These are phyloP conservation scores for Bremia lactucae DNA, from an alignment of 352 stramenopile genomes.

Conservation along the genomic window DNA sequence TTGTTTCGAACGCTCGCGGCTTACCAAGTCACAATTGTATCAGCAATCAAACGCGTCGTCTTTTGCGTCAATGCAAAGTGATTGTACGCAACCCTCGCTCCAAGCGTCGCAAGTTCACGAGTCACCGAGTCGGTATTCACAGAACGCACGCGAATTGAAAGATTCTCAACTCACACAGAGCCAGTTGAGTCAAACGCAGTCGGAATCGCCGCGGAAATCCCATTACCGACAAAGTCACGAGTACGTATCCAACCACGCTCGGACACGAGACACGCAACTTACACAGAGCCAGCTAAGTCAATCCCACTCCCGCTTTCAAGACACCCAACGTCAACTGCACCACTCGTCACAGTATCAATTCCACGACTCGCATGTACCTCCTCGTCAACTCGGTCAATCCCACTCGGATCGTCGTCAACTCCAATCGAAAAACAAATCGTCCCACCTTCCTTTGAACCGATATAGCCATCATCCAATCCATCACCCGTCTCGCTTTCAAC, in stretches of 20 bases:
- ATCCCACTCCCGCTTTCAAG: slow-evolving; percentile 3
- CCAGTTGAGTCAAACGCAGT: slow-evolving; percentile 6
- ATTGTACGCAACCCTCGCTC: slow-evolving; percentile 6
- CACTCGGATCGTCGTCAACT: background rate
- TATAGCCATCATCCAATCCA: slow-evolving; percentile 5
- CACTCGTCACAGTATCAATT: slow-evolving; percentile 1
- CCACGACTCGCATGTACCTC: slow-evolving; percentile 4
- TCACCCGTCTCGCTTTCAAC: slow-evolving; percentile 13
- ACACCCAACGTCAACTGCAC: slow-evolving; percentile 5
- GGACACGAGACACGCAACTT: slow-evolving; percentile 6
- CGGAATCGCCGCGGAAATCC: too few relatives aligned
- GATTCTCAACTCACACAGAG: slow-evolving; percentile 7
- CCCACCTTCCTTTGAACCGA: slow-evolving; percentile 6
- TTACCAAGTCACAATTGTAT: slow-evolving; percentile 14
- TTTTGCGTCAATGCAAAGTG: slow-evolving; percentile 6
- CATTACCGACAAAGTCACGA: too few relatives aligned
- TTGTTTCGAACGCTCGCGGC: slow-evolving; percentile 13
- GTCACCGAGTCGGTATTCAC: slow-evolving; percentile 3
- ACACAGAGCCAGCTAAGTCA: slow-evolving; percentile 8
- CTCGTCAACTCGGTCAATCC: slow-evolving; percentile 5
- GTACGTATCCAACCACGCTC: too few relatives aligned
- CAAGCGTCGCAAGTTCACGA: slow-evolving; percentile 7
- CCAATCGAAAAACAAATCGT: slow-evolving; percentile 1
- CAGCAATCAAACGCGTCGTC: slow-evolving; percentile 1
- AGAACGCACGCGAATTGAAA: background rate